Conservation (phyloP, 345 rosid species). For the Psidium friedrichsthalianum region DNA sequence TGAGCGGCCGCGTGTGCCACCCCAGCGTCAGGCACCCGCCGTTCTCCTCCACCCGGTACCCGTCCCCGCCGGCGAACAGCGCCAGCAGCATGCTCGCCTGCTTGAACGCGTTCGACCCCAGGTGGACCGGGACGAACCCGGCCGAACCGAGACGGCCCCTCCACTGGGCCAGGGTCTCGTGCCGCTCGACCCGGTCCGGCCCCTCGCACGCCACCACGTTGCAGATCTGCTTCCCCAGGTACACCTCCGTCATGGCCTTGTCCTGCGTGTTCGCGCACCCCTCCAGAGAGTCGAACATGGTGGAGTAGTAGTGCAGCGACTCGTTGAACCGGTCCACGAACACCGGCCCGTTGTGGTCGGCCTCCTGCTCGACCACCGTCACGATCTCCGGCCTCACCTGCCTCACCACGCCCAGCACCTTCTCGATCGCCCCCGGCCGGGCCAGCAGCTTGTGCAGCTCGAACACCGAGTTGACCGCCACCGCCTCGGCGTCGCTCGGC, state of each 20-base stretch:
- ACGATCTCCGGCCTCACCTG: constrained; percentile 60
- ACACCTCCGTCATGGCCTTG: constrained; percentile 66
- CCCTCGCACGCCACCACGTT: constrained; percentile 83
- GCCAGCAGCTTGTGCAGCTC: constrained; percentile 64
- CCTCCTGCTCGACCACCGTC: constrained; percentile 81
- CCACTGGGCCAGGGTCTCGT: constrained; percentile 68
- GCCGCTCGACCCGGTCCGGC: constrained; percentile 64
- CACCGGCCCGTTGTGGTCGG: constrained; percentile 62
- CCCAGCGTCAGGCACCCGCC: constrained; percentile 74
- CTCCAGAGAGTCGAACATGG: constrained; percentile 74
- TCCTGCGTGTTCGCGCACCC: constrained; percentile 41
- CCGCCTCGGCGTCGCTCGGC: constrained; percentile 43
- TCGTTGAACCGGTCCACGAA: constrained; percentile 83
- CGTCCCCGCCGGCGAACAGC: constrained; percentile 63
- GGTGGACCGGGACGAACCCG: constrained; percentile 59
- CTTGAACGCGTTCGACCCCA: constrained; percentile 66
- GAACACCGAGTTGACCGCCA: constrained; percentile 77
- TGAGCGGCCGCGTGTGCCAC: constrained; percentile 80
- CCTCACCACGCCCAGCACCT: constrained; percentile 45
- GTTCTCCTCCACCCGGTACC: constrained; percentile 80
- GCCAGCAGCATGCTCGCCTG: constrained; percentile 81
- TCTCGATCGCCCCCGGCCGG: constrained; percentile 52
- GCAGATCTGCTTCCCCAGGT: constrained; percentile 78
- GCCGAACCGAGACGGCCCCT: constrained; percentile 37
- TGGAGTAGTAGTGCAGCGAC: constrained; percentile 73